Evolutionary conservation across 768 basidiomycete species (phyloP), one percentile per base, ranked within the genome.

Genomic region (Suillus tomentosus): DNA sequence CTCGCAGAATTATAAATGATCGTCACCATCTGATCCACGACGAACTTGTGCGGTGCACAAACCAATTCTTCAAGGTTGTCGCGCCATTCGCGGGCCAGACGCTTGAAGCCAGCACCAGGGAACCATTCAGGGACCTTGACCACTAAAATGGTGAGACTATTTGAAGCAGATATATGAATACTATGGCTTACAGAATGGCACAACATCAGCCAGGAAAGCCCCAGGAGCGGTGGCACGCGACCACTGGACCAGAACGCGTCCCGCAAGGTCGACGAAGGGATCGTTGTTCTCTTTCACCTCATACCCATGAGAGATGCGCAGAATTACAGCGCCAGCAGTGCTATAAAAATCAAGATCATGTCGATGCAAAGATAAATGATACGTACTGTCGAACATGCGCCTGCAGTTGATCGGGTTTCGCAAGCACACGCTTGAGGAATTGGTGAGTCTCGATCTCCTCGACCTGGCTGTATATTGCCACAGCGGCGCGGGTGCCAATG

Each of bases 1-100:
- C n/a, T 4, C 2, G 9, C 27, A 56, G 56, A 47, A 11, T 6
- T 19, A 37, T 19, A 47, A 6, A 57, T 40, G 43, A 22, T 8
- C 19, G 24, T 24, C 54, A 87, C 87, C 76, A 88, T 81, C 71
- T 88, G 84, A 65, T 87, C 82, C 69, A 86, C 86, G 55, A 87
- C 87, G 64, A 83, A 85, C 42, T 80, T 78, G 69, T 83, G 77
- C 6, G 88, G 87, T 63, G 77, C 78, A 31, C 84, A 80, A 36
- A 87, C 85, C 84, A 87, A 81, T 56, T 87, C 80, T 15, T 73
- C 68, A 27, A 88, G 76, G 0, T 86, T 87, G 3, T 74, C 71
- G n/a, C 79, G 78, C 86, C 86, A 89, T 51, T 76, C 76, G 40
- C 75, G 77, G 3, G 88, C 88, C 65, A 77, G 82, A 65, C 73